Evolutionary conservation across 768 basidiomycete species (phyloP).

Genomic region (Tubosaeta brunneosetosa): DNA sequence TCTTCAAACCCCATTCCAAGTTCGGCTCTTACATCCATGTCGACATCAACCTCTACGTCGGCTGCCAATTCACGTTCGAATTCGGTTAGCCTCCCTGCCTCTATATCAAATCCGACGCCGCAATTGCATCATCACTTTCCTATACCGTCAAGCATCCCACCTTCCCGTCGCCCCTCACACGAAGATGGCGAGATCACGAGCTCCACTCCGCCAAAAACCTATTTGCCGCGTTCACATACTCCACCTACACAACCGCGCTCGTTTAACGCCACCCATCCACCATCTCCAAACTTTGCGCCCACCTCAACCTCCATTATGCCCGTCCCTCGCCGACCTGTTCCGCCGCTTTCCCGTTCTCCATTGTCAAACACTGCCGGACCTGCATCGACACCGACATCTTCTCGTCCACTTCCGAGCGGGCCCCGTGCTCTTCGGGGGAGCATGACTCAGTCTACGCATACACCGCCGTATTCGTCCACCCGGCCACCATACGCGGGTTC

Average conservation of each 20-base stretch:
- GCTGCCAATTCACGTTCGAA: slow-evolving; percentile 22
- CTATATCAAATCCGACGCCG: background rate
- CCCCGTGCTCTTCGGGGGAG: slow-evolving; percentile 36
- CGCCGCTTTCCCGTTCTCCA: slow-evolving; percentile 29
- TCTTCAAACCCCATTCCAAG: slow-evolving; percentile 7
- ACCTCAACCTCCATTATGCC: slow-evolving; percentile 19
- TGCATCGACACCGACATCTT: slow-evolving; percentile 19
- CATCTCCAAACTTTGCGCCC: slow-evolving; percentile 23
- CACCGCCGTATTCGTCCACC: slow-evolving; percentile 13
- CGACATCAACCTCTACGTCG: slow-evolving; percentile 24
- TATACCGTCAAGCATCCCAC: slow-evolving; percentile 6
- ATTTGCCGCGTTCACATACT: slow-evolving; percentile 38
- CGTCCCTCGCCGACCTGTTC: slow-evolving; percentile 27
- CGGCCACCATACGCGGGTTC: slow-evolving; percentile 25
- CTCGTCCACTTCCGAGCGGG: slow-evolving; percentile 36
- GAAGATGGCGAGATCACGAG: slow-evolving; percentile 52
- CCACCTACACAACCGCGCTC: slow-evolving; percentile 48
- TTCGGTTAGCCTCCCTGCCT: slow-evolving; percentile 17
- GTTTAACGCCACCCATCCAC: slow-evolving; percentile 30
- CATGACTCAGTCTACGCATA: slow-evolving; percentile 20
- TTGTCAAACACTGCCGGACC: slow-evolving; percentile 20
- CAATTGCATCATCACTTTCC: background rate
- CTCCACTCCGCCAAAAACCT: slow-evolving; percentile 33
- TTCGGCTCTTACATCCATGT: slow-evolving; percentile 13
- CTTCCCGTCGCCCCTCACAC: slow-evolving; percentile 34